phyloP scores from a whole-genome alignment of 306 rosid species.

The Morella rubra region DNA sequence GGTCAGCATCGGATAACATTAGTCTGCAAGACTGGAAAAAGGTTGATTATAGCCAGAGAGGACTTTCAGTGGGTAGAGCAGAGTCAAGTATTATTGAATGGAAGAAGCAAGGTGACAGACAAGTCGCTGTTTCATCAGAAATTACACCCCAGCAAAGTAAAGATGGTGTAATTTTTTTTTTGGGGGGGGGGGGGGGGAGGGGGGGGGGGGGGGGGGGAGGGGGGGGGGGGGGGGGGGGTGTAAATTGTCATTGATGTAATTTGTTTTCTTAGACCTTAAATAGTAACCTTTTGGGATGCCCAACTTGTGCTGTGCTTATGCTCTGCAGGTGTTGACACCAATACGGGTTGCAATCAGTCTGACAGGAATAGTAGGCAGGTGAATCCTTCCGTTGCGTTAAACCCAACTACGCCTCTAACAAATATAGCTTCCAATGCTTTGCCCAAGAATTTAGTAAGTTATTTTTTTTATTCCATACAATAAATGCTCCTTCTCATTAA shows the following conservation, averaged over 20 bases:
- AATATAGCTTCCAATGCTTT: slow-evolving; percentile 39
- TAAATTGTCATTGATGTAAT: too few relatives aligned
- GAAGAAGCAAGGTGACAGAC: slow-evolving; percentile 43
- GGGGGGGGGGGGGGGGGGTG: too few relatives aligned
- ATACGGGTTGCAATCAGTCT: slow-evolving; percentile 39
- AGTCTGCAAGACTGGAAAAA: slow-evolving; percentile 31
- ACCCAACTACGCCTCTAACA: slow-evolving; percentile 40
- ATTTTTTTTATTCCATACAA: slow-evolving; percentile 6
- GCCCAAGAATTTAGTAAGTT: slow-evolving; percentile 56
- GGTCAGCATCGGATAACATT: slow-evolving; percentile 34
- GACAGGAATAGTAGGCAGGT: slow-evolving; percentile 46
- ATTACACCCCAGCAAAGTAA: slow-evolving; percentile 44
- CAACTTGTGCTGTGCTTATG: slow-evolving; percentile 21
- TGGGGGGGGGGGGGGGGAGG: too few relatives aligned
- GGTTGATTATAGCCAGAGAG: slow-evolving; percentile 43
- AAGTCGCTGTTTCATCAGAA: slow-evolving; percentile 43
- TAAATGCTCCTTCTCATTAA: slow-evolving; percentile 23
- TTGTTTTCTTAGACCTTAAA: slow-evolving; percentile 16
- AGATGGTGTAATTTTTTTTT: slow-evolving; percentile 45
- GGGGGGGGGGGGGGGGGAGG: too few relatives aligned
- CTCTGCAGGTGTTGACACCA: slow-evolving; percentile 48
- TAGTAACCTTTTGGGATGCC: slow-evolving; percentile 1
- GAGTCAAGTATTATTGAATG: slow-evolving; percentile 40
- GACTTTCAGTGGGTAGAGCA: slow-evolving; percentile 38
- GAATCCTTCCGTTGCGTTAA: slow-evolving; percentile 35